Evolutionary conservation across 2,329 filamentous ascomycete species (phyloP), one percentile per base, ranked within the genome.

Genomic region (Whalleya microplaca): DNA sequence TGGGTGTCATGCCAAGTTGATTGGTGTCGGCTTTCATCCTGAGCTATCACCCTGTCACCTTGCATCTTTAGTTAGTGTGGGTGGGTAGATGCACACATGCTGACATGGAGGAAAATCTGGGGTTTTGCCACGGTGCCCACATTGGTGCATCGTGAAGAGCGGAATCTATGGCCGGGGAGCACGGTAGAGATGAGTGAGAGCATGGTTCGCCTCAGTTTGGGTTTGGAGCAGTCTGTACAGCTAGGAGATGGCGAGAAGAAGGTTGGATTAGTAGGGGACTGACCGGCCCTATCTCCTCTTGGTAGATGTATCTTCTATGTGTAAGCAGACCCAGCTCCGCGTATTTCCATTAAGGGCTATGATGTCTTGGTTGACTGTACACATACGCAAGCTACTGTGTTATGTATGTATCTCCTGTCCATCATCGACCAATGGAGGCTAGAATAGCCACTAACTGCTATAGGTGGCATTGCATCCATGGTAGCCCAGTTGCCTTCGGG

Each of bases 31-130:
- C 59, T 59, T 52, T 52, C 32, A 43, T 37, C 32, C 4, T 44
- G n/a, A n/a, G 32, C 32, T 46, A 57, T 46, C 19, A 23, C 27
- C 27, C 32, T 46, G 55, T 46, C 19, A 23, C 27, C 27, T 51
- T 20, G 56, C 51, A 56, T 43, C 48, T 41, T 40, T 42, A 44
- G 46, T 46, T 62, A 63, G 59, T 62, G 63, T 65, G 59, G 62
- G 40, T 48, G 53, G 21, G 41, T 32, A 32, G n/a, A 3, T 56
- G 49, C 9, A 12, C 32, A 16, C 32, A 37, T 37, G 32, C 14
- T 16, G 32, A 37, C 32, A 37, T 12, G 32, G 32, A 37, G 10
- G 32, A 37, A 14, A 16, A 4, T 27, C 9, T 9, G 32, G 32
- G 32, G 7, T 37, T 7, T 37, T 37, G 32, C 32, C 32, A 37